A percentile compares a stretch with the other conserved stretches of the same genome.
Conservation (phyloP, 2,329 filamentous ascomycete genomes). For the Beauveria brongniartii region DNA sequence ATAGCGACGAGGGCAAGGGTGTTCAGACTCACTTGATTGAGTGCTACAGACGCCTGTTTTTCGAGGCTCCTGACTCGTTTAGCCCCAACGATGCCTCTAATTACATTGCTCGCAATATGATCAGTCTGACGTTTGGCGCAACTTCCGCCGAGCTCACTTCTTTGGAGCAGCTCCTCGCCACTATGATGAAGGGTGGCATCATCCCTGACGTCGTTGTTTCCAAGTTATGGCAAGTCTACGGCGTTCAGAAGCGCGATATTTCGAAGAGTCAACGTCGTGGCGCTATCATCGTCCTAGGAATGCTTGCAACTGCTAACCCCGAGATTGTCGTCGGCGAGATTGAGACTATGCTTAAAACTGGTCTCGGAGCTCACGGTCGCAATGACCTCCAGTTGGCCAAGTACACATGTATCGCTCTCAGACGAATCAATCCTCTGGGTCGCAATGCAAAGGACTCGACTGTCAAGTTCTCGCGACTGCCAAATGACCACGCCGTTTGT, state of each 20-base stretch:
- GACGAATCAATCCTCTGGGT: constrained; percentile 79
- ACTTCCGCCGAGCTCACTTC: constrained; percentile 93
- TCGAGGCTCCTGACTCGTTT: constrained; percentile 86
- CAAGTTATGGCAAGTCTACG: constrained; percentile 97
- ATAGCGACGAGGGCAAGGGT: constrained; percentile 97
- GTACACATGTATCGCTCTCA: constrained; percentile 88
- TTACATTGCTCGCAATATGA: constrained; percentile 97
- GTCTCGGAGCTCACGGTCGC: constrained; percentile 71
- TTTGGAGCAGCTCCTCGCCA: constrained; percentile 86
- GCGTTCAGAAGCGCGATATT: constrained; percentile 86
- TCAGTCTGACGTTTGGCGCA: constrained; percentile 92
- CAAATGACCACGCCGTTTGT: constrained; percentile 87
- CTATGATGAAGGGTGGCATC: constrained; percentile 92
- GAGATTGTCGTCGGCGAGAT: constrained; percentile 93
- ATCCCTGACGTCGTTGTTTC: constrained; percentile 78
- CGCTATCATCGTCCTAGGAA: constrained; percentile 91
- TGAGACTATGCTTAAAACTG: constrained; percentile 86
- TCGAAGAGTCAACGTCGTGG: constrained; percentile 85
- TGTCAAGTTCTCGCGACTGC: constrained; percentile 64
- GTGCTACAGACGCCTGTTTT: constrained; percentile 92
- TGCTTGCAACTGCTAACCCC: constrained; percentile 87
- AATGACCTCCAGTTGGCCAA: constrained; percentile 83
- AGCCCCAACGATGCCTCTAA: constrained; percentile 84
- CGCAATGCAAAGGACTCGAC: constrained; percentile 68
- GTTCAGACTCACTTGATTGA: constrained; percentile 96